Conservation (phyloP, 176 grass and related monocot species). For the Leersia perrieri region DNA sequence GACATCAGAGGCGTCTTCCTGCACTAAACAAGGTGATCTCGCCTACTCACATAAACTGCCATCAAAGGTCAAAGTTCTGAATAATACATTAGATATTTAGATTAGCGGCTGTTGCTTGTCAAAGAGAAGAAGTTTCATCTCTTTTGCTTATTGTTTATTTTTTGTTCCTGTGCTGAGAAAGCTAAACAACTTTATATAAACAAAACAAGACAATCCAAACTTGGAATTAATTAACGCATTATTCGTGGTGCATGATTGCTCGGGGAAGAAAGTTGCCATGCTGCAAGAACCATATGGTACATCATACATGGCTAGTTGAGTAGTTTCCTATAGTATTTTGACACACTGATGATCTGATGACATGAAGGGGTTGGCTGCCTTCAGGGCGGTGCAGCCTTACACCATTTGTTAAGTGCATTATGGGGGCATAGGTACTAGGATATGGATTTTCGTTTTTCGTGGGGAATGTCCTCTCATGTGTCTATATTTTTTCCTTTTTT, state of each 20-base stretch:
- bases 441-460: background rate
- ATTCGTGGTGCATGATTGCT: background rate
- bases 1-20: conserved; percentile 20
- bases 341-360: background rate
- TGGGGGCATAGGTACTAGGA: background rate
- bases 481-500: background rate
- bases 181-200: background rate
- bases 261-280: background rate
- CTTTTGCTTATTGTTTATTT: background rate
- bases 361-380: background rate
- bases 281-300: background rate
- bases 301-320: background rate
- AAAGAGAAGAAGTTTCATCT: background rate
- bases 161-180: background rate
- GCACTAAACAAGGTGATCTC: conserved; percentile 13
- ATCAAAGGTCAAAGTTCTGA: conserved; percentile 13
- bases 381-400: background rate
- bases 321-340: background rate
- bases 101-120: background rate
- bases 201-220: background rate
- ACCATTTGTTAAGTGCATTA: background rate
- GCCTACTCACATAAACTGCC: background rate
- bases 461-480: background rate
- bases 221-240: background rate
- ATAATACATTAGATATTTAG: background rate